Evolutionary conservation across 73 alveolate genomes (phyloP).

Genomic region (Tetrahymena borealis): DNA sequence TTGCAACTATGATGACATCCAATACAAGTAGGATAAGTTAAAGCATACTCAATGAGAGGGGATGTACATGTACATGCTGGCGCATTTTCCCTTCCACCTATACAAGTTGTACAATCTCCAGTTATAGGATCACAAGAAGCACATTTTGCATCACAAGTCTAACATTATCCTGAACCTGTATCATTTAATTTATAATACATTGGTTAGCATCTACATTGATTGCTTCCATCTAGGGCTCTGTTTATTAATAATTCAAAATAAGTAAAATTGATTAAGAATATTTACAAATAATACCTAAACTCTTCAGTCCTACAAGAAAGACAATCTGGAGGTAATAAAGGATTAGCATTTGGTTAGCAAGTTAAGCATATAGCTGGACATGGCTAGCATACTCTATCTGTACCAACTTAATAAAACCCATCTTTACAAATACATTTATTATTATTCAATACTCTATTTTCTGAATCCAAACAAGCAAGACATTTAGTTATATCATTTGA

Average conservation of each 20-base stretch:
- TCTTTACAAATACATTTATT: neutral
- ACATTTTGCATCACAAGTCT: neutral
- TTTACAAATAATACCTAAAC: neutral
- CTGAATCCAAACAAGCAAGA: neutral
- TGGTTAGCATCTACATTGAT: neutral
- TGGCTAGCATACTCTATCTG: neutral
- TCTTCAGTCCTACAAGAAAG: neutral
- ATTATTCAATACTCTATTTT: neutral
- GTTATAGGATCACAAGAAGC: neutral
- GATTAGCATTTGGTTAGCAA: neutral
- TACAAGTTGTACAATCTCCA: neutral
- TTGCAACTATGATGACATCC: neutral
- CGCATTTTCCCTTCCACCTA: neutral
- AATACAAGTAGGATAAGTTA: neutral
- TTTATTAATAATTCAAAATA: no score
- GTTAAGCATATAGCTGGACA: neutral
- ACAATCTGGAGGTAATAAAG: neutral
- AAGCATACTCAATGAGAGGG: neutral
- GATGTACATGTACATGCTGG: neutral
- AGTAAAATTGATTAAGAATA: no score
- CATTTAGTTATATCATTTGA: neutral
- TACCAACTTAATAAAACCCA: neutral
- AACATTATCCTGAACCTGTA: neutral
- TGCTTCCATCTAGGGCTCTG: neutral
- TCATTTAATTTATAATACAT: neutral